phyloP scores from a whole-genome alignment of 108 stramenopile genomes.

The Bacterosira constricta region DNA sequence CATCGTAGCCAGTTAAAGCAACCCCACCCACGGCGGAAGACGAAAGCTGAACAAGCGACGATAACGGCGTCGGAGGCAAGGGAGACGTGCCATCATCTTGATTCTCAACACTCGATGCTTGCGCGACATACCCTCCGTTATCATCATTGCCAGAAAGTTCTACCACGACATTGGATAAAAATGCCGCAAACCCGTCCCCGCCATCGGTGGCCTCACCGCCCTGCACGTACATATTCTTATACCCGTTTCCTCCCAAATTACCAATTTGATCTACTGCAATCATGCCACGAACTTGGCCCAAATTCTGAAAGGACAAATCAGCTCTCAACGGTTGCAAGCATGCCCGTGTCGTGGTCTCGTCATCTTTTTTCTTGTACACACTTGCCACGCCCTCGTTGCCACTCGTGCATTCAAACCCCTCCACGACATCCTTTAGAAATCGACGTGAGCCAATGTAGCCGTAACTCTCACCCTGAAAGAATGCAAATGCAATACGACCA shows the following conservation, averaged over 20 bases:
- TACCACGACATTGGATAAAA: conserved; percentile 71
- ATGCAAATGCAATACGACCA: conserved; percentile 75
- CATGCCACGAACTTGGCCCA: conserved; percentile 74
- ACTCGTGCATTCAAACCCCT: conserved; percentile 59
- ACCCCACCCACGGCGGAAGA: conserved; percentile 66
- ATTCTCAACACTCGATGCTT: conserved; percentile 51
- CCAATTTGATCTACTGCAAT: conserved; percentile 89
- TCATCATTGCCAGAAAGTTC: conserved; percentile 42
- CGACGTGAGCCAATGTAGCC: conserved; percentile 77
- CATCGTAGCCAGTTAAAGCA: conserved; percentile 83
- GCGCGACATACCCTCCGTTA: conserved; percentile 26
- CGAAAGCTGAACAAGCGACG: conserved; percentile 65
- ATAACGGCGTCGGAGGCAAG: conserved; percentile 81
- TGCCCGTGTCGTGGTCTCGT: conserved; percentile 54
- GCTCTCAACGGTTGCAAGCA: conserved; percentile 79
- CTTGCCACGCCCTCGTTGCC: conserved; percentile 57
- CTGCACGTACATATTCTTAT: conserved; percentile 69
- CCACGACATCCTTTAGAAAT: conserved; percentile 74
- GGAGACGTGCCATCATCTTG: conserved; percentile 46
- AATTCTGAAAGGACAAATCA: conserved; percentile 71
- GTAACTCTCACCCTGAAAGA: conserved; percentile 84
- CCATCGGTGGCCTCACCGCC: conserved; percentile 50
- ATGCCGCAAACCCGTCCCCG: conserved; percentile 55
- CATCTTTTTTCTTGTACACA: conserved; percentile 45
- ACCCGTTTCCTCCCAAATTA: conserved; percentile 42